These are phyloP conservation scores for Teratosphaeria gauchensis DNA, from an alignment of 2,329 filamentous ascomycete genomes.

Conservation along the genomic window DNA sequence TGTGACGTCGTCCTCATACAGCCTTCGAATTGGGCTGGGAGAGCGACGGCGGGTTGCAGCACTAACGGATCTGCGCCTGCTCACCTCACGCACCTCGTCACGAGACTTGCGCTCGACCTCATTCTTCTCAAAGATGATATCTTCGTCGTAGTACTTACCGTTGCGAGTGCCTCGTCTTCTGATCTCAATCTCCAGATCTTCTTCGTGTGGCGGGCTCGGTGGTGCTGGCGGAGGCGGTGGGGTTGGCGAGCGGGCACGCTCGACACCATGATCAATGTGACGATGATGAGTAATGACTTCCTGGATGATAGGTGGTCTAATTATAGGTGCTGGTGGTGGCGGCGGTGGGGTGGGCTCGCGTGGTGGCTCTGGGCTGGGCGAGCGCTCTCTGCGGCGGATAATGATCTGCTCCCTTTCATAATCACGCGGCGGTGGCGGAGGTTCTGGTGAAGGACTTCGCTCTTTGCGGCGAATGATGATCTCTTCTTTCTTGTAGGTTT, in stretches of 20 bases:
- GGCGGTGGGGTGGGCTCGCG: constrained; percentile 41
- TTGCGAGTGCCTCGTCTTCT: constrained; percentile 40
- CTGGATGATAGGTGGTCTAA: constrained; percentile 71
- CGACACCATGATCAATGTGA: constrained; percentile 67
- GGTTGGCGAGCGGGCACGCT: constrained; percentile 37
- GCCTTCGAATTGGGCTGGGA: constrained; percentile 15
- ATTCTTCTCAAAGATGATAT: constrained; percentile 54
- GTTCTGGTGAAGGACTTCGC: constrained; percentile 22
- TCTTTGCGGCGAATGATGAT: constrained; percentile 40
- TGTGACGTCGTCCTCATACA: constrained; percentile 41
- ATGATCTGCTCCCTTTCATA: constrained; percentile 34
- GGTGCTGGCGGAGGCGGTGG: constrained; percentile 34
- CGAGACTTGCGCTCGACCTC: constrained; percentile 22
- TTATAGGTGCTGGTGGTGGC: constrained; percentile 56
- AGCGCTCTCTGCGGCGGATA: constrained; percentile 36
- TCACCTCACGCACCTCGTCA: background rate
- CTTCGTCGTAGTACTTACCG: constrained; percentile 49
- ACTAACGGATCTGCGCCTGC: constrained; percentile 9
- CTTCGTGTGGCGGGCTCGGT: constrained; percentile 44
- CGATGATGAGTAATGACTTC: constrained; percentile 84
- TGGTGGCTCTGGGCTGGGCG: constrained; percentile 30
- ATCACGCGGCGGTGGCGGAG: constrained; percentile 26
- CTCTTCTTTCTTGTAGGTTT: constrained; percentile 37
- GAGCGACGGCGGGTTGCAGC: constrained; percentile 29
- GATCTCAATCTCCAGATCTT: constrained; percentile 47